Base-by-base conservation (phyloP, 768 basidiomycete species). In the Tulasnella sp. region DNA sequence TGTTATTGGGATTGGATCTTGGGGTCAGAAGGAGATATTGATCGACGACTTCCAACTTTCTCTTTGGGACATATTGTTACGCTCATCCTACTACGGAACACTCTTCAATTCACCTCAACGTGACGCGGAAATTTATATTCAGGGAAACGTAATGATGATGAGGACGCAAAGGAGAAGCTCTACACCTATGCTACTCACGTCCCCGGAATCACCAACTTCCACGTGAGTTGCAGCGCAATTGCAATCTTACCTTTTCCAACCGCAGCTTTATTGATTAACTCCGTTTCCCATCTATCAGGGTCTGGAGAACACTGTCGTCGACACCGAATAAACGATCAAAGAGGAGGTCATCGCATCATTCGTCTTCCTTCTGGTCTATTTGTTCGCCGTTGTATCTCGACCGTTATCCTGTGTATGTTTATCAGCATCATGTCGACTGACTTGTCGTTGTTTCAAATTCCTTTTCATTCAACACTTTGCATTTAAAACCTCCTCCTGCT, bases 81-180 rank as follows among this genome's bases (percentile, higher is more conserved):
- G 17, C n/a, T 14, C 35, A 17, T n/a, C n/a, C n/a, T n/a, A n/a
- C 7, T 5, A 32, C 32, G 8, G 26, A 29, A 32, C 22, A 17
- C 52, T 8, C n/a, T 29, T 59, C 26, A 32, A 59, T 29, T 9
- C 22, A 5, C 52, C 26, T 29, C 8, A 52, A 59, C 32, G 22
- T 29, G 32, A 59, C 64, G 8, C 41, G 63, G 34, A 17, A 42
- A 22, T 16, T 26, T 22, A n/a, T 14, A 19, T 42, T 1, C 77
- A 95, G 92, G 96, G 78, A 96, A 95, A 85, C 92, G 97, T 79
- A 98, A 98, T 81, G 96, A 99, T 82, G 95, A 98, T 77, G 96
- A 99, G 85, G 91, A 90, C 78, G 96, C 97, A 73, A 97, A 95
- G 84, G 95, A 96, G 86, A 97, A 95, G 84, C 90, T 97, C 72